Evolutionary conservation across 148 eudicot species (phyloP).

Genomic region (Chenopodium formosanum): DNA sequence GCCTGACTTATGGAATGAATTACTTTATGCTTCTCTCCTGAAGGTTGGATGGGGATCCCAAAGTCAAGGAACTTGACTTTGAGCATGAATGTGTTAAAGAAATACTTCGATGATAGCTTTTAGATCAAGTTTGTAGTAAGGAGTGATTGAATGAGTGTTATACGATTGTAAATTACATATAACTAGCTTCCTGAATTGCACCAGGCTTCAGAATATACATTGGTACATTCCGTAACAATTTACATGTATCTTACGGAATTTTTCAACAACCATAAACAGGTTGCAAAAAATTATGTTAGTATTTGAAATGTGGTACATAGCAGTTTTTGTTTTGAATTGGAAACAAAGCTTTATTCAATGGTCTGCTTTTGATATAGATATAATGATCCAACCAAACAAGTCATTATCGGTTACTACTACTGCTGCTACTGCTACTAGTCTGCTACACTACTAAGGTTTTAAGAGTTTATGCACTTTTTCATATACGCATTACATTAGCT

Average conservation of each 20-base stretch:
- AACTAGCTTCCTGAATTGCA: neutral
- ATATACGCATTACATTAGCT: no score
- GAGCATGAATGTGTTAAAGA: slow-evolving; percentile 21
- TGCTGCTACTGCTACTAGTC: no score
- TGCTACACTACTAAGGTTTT: no score
- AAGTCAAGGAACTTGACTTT: slow-evolving; percentile 5
- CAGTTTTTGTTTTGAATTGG: neutral
- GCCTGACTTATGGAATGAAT: slow-evolving; percentile 88
- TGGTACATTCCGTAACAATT: neutral
- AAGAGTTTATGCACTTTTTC: no score
- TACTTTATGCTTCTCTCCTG: slow-evolving; percentile 67
- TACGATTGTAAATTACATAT: neutral
- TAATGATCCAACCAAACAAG: no score
- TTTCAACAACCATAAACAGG: neutral
- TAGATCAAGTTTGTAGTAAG: neutral
- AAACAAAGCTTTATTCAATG: neutral
- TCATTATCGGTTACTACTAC: no score
- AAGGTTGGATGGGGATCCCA: slow-evolving; percentile 44
- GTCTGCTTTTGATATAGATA: no score
- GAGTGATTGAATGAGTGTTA: neutral
- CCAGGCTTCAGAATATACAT: neutral
- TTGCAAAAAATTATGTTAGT: neutral
- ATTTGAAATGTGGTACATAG: neutral
- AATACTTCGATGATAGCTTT: neutral
- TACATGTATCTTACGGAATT: neutral